Percentiles rank a stretch among this genome's conserved stretches.
Conservation (phyloP, 2,329 filamentous ascomycete species). For the Pseudogymnoascus sp. region DNA sequence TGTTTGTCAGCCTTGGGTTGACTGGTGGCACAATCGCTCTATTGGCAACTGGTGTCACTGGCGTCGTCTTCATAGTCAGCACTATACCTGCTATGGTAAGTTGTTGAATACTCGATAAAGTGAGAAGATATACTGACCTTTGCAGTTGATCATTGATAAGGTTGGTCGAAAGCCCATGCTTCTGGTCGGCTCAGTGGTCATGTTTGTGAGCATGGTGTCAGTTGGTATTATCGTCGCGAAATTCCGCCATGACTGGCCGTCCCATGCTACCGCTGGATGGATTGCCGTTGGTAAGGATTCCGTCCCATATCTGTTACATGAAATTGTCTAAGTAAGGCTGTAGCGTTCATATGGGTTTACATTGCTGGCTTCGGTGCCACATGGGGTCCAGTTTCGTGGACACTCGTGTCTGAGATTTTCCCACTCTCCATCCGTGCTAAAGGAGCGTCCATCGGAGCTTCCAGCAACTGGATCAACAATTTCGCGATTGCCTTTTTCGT, state of each 20-base stretch:
- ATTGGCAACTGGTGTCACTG: constrained; percentile 56
- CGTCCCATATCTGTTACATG: neutral
- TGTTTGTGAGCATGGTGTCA: constrained; percentile 33
- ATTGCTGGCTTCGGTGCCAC: constrained; percentile 27
- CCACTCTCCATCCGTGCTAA: constrained; percentile 33
- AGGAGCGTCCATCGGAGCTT: constrained; percentile 37
- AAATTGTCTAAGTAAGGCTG: neutral
- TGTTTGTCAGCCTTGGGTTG: constrained; percentile 59
- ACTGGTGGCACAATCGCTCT: constrained; percentile 51
- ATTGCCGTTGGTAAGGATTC: constrained; percentile 26
- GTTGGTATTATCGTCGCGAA: constrained; percentile 36
- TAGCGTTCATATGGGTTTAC: constrained; percentile 29
- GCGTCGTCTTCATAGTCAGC: constrained; percentile 41
- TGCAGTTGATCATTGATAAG: constrained; percentile 40
- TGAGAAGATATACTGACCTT: constrained; percentile 37
- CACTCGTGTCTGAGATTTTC: constrained; percentile 34
- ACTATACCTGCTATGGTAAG: constrained; percentile 31
- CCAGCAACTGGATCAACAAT: constrained; percentile 40
- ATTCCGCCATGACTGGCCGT: constrained; percentile 32
- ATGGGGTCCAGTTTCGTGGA: constrained; percentile 32
- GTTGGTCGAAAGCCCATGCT: constrained; percentile 37
- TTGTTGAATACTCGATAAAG: neutral
- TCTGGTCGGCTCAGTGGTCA: constrained; percentile 32
- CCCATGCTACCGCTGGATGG: constrained; percentile 34
- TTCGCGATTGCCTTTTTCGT: constrained; percentile 42